Evolutionary conservation across 768 basidiomycete genomes (phyloP).

Genomic region (Amanita muscaria): DNA sequence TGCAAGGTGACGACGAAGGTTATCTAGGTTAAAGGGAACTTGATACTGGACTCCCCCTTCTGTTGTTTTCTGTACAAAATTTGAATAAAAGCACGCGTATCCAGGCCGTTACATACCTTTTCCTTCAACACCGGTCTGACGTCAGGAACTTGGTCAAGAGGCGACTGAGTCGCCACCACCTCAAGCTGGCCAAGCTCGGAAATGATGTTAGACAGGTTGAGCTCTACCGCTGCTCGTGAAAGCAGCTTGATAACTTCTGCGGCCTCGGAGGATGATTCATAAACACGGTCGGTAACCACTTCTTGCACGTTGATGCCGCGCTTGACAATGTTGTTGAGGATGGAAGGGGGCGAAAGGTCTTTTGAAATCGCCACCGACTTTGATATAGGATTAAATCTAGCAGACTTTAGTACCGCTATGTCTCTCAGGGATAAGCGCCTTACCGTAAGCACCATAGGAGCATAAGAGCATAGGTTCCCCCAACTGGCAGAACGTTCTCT

Average conservation of each 20-base stretch:
- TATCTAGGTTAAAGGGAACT: conserved; percentile 69
- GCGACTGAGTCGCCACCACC: conserved; percentile 27
- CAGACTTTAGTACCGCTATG: background rate
- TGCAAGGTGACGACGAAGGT: conserved; percentile 60
- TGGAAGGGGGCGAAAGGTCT: conserved; percentile 18
- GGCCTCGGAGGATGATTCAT: conserved; percentile 48
- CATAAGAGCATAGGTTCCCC: conserved; percentile 63
- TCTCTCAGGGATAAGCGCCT: conserved; percentile 1
- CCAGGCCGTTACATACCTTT: too few relatives aligned
- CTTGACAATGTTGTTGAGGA: conserved; percentile 38
- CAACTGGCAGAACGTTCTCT: conserved; percentile 41
- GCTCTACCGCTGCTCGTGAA: conserved; percentile 51
- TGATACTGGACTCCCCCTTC: conserved; percentile 19
- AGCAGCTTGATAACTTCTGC: conserved; percentile 44
- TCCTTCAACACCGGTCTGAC: conserved; percentile 47
- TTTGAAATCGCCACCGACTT: conserved; percentile 13
- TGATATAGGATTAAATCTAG: conserved; percentile 30
- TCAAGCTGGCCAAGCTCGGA: conserved; percentile 49
- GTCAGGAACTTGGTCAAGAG: conserved; percentile 46
- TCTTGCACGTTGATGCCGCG: conserved; percentile 40
- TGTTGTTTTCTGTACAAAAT: background rate
- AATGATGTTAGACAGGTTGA: conserved; percentile 41
- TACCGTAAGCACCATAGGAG: conserved; percentile 50
- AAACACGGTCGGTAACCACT: conserved; percentile 50
- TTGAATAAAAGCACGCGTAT: too few relatives aligned